Conservation (phyloP, 1,284 basidiomycete genomes). For the Ustilago hordei region DNA sequence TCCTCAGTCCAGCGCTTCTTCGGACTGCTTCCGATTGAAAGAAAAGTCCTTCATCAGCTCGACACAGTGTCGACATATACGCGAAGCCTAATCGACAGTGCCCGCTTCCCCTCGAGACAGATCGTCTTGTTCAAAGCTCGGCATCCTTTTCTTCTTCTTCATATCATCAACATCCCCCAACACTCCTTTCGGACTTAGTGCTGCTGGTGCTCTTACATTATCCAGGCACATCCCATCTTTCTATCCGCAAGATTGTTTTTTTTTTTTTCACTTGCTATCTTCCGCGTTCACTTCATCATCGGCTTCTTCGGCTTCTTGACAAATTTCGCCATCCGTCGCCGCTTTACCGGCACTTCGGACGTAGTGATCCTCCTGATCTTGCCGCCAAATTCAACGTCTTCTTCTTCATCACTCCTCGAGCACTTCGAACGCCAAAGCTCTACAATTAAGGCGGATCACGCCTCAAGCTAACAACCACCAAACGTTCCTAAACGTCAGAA, state of each 20-base stretch:
- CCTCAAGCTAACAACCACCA: not conserved
- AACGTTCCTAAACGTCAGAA: not conserved
- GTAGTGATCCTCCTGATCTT: not conserved
- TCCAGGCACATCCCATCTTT: not conserved
- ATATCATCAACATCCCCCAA: not conserved
- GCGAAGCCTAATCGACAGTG: not conserved
- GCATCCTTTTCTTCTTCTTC: not conserved
- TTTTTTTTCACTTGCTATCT: not conserved
- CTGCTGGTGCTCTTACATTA: not conserved
- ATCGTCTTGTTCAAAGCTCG: not conserved
- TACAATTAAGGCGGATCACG: slow-evolving; percentile 2
- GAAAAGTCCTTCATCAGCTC: not conserved
- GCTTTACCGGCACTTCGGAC: not conserved
- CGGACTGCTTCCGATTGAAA: not conserved
- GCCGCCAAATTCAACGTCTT: not conserved
- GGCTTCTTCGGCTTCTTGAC: slow-evolving; percentile 5
- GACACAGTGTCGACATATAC: not conserved
- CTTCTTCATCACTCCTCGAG: not conserved
- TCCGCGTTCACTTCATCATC: not conserved
- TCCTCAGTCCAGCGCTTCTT: not conserved
- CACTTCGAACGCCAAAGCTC: not conserved
- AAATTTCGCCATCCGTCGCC: not conserved
- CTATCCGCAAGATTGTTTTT: not conserved
- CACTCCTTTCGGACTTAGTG: not conserved
- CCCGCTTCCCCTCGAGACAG: not conserved